Percentiles rank a stretch among this genome's conserved stretches.
These are phyloP conservation scores for Exophiala aquamarina DNA, from an alignment of 2,329 filamentous ascomycete genomes.

Conservation along the genomic window DNA sequence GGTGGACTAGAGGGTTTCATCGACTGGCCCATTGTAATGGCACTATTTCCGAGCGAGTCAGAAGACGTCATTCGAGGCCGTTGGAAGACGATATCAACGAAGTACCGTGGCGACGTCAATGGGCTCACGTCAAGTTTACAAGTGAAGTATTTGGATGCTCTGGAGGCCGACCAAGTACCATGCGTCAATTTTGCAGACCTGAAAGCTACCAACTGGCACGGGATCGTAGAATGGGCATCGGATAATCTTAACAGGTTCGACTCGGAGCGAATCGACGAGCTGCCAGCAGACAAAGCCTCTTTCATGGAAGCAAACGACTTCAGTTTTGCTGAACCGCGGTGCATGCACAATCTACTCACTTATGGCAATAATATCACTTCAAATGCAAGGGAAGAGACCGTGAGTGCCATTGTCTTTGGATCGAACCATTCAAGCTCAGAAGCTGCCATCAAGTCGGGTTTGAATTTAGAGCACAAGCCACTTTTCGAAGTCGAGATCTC, in stretches of 20 bases:
- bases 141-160: conserved; percentile 45
- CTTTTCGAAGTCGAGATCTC: conserved; percentile 9
- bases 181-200: conserved; percentile 45
- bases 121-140: conserved; percentile 50
- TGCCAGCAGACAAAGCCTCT: conserved; percentile 45
- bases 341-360: conserved; percentile 39
- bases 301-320: conserved; percentile 45
- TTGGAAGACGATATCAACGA: conserved; percentile 39
- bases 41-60: conserved; percentile 42
- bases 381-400: conserved; percentile 35
- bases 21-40: conserved; percentile 46
- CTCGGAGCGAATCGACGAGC: conserved; percentile 37
- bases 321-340: conserved; percentile 34
- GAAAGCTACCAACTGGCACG: conserved; percentile 46
- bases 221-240: conserved; percentile 48
- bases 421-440: conserved; percentile 21
- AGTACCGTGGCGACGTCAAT: conserved; percentile 40
- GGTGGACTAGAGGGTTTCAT: conserved; percentile 44
- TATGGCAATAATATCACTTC: conserved; percentile 34
- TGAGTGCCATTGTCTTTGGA: conserved; percentile 38
- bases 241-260: conserved; percentile 41
- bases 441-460: not conserved
- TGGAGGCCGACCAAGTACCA: conserved; percentile 43
- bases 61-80: conserved; percentile 38
- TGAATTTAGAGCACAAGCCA: conserved; percentile 4